Evolutionary conservation across 495 filamentous ascomycete genomes (phyloP).

Genomic region (Daldinia childiae): DNA sequence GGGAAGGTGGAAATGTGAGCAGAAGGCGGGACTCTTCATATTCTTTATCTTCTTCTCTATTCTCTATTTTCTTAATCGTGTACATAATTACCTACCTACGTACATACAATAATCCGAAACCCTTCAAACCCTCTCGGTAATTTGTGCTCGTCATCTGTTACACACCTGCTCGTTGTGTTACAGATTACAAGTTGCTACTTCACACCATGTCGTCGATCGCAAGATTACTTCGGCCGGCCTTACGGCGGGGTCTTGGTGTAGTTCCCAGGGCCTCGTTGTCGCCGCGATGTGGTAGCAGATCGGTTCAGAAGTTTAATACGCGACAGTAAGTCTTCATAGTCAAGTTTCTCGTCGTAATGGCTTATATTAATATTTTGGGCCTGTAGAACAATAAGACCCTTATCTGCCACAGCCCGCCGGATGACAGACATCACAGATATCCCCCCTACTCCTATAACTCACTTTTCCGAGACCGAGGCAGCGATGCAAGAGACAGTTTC

Average conservation of each 20-base stretch:
- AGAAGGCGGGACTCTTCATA: not conserved
- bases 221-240: constrained; percentile 72
- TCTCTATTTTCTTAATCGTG: not conserved
- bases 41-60: not conserved
- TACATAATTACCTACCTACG: not conserved
- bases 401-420: constrained; percentile 74
- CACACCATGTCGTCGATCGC: constrained; percentile 74
- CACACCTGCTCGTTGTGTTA: not conserved
- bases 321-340: constrained; percentile 53
- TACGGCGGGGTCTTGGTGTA: constrained; percentile 62
- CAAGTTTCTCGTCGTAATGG: constrained; percentile 7
- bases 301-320: constrained; percentile 45
- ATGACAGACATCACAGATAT: constrained; percentile 73
- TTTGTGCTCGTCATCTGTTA: not conserved
- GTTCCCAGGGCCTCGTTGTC: constrained; percentile 57
- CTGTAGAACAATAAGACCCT: constrained; percentile 57
- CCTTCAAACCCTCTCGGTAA: not conserved
- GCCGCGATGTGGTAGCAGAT: constrained; percentile 53
- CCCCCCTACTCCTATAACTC: constrained; percentile 90
- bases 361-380: constrained; percentile 17
- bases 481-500: constrained; percentile 89
- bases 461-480: constrained; percentile 88
- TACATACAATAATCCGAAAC: not conserved
- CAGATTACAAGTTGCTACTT: constrained; percentile 7
- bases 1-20: constrained; percentile 24